Evolutionary conservation across 768 basidiomycete genomes (phyloP).

Genomic region (Podaxis sp.): DNA sequence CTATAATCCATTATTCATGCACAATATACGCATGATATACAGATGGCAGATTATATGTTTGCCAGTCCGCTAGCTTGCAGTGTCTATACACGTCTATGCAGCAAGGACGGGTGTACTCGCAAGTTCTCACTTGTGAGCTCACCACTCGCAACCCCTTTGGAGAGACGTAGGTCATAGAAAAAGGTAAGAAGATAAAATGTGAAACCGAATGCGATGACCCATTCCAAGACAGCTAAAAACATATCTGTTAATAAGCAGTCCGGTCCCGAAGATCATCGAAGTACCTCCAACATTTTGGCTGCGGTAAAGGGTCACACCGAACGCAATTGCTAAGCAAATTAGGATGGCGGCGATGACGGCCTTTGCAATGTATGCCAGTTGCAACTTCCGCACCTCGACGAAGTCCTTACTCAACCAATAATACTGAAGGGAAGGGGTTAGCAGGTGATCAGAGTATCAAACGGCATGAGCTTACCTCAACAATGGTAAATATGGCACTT

Average conservation of each 20-base stretch:
- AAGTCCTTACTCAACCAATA: conserved; percentile 63
- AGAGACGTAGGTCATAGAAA: conserved; percentile 62
- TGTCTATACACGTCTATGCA: conserved; percentile 3
- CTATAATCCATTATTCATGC: neutral
- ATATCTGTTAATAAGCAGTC: neutral
- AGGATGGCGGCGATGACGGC: conserved; percentile 54
- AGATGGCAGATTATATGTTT: neutral
- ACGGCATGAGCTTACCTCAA: conserved; percentile 42
- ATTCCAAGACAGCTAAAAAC: conserved; percentile 60
- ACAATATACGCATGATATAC: neutral
- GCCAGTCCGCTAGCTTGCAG: neutral
- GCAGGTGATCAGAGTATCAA: neutral
- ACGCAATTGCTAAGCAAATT: conserved; percentile 59
- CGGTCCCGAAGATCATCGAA: neutral
- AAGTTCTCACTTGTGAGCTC: conserved; percentile 34
- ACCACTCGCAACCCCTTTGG: conserved; percentile 47
- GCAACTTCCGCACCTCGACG: conserved; percentile 36
- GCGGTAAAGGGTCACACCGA: conserved; percentile 47
- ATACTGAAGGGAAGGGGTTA: conserved; percentile 35
- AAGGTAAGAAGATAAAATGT: conserved; percentile 73
- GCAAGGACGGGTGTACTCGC: conserved; percentile 7
- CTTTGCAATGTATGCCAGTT: conserved; percentile 55
- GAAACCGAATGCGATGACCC: conserved; percentile 69
- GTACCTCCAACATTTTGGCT: conserved; percentile 47
- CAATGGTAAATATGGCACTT: conserved; percentile 69